phyloP scores from a whole-genome alignment of 2,329 filamentous ascomycete species.

The Fusarium devonianum region DNA sequence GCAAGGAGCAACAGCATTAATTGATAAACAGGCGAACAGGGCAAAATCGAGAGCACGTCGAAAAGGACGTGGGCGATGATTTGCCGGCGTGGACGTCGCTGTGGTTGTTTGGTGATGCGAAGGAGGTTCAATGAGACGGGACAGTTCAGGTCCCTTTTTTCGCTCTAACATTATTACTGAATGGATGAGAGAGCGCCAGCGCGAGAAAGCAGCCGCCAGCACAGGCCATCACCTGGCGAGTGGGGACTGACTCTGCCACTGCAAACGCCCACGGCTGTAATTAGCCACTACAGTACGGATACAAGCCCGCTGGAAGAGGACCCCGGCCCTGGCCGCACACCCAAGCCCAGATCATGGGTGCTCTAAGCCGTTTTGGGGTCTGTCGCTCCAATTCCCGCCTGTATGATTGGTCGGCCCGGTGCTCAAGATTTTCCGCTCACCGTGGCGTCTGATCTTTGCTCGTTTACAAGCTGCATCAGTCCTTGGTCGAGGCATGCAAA shows the following conservation, averaged over 20 bases:
- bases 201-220: slow-evolving; percentile 13
- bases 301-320: slow-evolving; percentile 4
- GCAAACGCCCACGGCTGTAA: slow-evolving; percentile 25
- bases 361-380: slow-evolving; percentile 43
- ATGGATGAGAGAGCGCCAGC: slow-evolving; percentile 32
- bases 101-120: slow-evolving; percentile 16
- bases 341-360: slow-evolving; percentile 25
- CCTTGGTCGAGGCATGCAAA: slow-evolving; percentile 1
- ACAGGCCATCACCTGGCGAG: slow-evolving; percentile 23
- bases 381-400: slow-evolving; percentile 17
- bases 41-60: slow-evolving; percentile 9
- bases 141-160: slow-evolving; percentile 41
- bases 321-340: slow-evolving; percentile 19
- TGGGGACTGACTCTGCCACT: slow-evolving; percentile 10
- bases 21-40: slow-evolving; percentile 2
- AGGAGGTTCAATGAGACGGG: slow-evolving; percentile 40
- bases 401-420: slow-evolving; percentile 45
- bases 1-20: slow-evolving; percentile 24
- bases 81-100: slow-evolving; percentile 25
- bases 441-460: slow-evolving; percentile 31
- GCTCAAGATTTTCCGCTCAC: slow-evolving; percentile 42
- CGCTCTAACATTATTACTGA: slow-evolving; percentile 17
- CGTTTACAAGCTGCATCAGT: neutral
- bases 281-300: slow-evolving; percentile 9
- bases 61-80: slow-evolving; percentile 21